Conservation (phyloP, 345 rosid species). For the Sisymbrium altissimum region DNA sequence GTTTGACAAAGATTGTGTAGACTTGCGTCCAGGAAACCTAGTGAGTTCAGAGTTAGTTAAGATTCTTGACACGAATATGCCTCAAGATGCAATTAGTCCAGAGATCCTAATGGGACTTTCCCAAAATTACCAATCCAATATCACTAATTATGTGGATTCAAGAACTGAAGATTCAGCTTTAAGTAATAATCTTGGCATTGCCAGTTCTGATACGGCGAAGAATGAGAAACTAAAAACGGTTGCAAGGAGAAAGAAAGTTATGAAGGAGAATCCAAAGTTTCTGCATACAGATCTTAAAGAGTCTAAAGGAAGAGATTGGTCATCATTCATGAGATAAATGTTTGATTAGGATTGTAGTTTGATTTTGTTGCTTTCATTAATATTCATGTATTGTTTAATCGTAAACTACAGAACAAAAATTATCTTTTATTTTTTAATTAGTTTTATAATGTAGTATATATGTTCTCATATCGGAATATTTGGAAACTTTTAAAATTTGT, state of each 20-base stretch:
- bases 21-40: slow-evolving; percentile 27
- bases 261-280: not conserved
- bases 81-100: not conserved
- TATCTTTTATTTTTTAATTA: no score
- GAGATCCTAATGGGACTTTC: not conserved
- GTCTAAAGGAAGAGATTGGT: slow-evolving; percentile 15
- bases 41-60: slow-evolving; percentile 16
- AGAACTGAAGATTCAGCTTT: not conserved
- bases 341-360: slow-evolving; percentile 3
- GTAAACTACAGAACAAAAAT: no score
- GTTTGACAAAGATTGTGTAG: slow-evolving; percentile 33
- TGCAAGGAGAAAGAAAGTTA: not conserved
- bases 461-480: no score
- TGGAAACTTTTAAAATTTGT: no score
- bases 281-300: slow-evolving; percentile 1
- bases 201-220: not conserved
- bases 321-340: slow-evolving; percentile 1
- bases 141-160: not conserved
- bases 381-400: not conserved
- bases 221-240: not conserved
- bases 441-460: no score
- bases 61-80: slow-evolving; percentile 6
- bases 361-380: not conserved
- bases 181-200: not conserved
- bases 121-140: not conserved